A percentile compares a stretch with the other conserved stretches of the same genome.
phyloP scores from a whole-genome alignment of 1,139 yeast species.

The Saccharomyces hybrid region DNA sequence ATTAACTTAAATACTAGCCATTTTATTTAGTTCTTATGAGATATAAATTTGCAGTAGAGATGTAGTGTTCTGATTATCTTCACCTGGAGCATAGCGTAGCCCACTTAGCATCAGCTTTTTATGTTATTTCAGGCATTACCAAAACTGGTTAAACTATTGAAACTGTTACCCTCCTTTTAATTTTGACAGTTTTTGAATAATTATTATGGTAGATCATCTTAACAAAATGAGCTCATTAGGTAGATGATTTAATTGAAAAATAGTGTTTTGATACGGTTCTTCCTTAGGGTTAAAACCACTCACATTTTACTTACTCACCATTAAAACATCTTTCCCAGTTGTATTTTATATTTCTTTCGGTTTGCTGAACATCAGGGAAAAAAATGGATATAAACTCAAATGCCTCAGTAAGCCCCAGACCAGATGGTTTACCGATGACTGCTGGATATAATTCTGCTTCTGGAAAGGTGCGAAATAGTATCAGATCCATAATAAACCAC shows the following conservation, averaged over 20 bases:
- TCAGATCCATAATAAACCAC: background rate
- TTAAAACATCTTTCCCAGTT: background rate
- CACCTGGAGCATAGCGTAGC: background rate
- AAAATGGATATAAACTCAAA: background rate
- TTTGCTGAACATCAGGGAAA: background rate
- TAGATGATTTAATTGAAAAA: background rate
- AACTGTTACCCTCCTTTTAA: background rate
- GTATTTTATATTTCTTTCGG: background rate
- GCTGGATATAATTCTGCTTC: background rate
- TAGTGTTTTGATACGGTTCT: background rate
- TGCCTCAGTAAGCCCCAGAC: background rate
- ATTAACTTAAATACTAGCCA: background rate
- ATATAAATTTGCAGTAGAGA: background rate
- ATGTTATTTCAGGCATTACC: background rate
- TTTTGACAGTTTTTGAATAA: background rate
- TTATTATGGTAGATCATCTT: background rate
- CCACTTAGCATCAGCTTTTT: background rate
- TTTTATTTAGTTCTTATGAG: background rate
- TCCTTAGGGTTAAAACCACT: background rate
- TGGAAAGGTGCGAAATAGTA: background rate
- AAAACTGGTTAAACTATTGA: too few species aligned
- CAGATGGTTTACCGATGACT: background rate
- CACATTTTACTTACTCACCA: background rate
- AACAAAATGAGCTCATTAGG: background rate
- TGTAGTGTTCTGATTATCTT: background rate